A percentile compares a stretch with the other conserved stretches of the same genome.
Evolutionary conservation across 371 early-diverging fungal genomes (phyloP).

Genomic region (Dinochytrium kinnereticum): DNA sequence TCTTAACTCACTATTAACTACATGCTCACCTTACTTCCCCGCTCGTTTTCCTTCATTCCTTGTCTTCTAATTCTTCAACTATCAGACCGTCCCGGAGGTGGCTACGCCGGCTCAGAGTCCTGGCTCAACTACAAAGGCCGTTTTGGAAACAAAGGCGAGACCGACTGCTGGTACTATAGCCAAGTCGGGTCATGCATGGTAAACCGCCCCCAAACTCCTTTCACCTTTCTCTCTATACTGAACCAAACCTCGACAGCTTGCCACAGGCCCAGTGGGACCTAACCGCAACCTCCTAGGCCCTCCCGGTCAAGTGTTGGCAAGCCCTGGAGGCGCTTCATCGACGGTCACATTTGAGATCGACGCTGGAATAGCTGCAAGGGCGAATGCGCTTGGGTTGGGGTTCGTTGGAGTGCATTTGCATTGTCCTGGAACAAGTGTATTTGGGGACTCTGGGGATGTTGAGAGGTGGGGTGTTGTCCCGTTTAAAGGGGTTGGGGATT

Average conservation of each 20-base stretch:
- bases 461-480: constrained; percentile 24
- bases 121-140: constrained; percentile 27
- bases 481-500: constrained; percentile 2
- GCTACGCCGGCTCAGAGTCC: constrained; percentile 19
- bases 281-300: constrained; percentile 21
- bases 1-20: too few relatives aligned
- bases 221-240: background rate
- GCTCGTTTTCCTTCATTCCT: background rate
- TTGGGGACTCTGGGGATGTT: constrained; percentile 5
- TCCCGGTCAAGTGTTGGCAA: constrained; percentile 9
- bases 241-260: background rate
- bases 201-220: background rate
- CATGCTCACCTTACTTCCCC: background rate
- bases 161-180: constrained; percentile 13
- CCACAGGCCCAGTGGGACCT: constrained; percentile 15
- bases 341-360: constrained; percentile 9
- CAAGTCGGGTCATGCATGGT: constrained; percentile 14
- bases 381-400: background rate
- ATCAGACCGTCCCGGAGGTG: background rate
- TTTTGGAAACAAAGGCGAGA: constrained; percentile 27
- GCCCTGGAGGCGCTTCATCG: constrained; percentile 5
- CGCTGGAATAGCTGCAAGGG: background rate
- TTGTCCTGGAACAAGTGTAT: constrained; percentile 3
- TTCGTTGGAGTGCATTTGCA: constrained; percentile 23
- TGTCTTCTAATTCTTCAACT: background rate